Base-by-base conservation (phyloP, 2,329 filamentous ascomycete species). In the Penicillium sp. region DNA sequence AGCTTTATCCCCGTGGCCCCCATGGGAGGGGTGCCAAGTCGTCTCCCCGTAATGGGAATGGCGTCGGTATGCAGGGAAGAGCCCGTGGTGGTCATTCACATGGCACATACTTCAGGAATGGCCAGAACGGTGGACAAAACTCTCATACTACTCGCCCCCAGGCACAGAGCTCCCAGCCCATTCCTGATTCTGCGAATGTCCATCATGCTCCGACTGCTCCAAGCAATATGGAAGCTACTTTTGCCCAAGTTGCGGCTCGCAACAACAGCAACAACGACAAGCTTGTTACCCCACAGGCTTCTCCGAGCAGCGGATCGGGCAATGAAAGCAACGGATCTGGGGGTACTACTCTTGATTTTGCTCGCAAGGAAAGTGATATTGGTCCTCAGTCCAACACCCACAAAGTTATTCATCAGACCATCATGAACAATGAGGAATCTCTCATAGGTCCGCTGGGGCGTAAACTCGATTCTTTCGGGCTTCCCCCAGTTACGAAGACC, bases 31-130 rank as follows among this genome's bases (percentile, higher is more conserved):
- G 33, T 4, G 26, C 28, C 11, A 50, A 51, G 34, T 40, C 46
- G 34, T 40, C 46, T 26, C 52, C 42, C 8, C 52, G 47, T 36
- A 47, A 42, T 42, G 52, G 52, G 3, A 37, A 48, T 42, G 37
- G 11, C 13, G 19, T 26, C 14, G 46, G 40, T n/a, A 46, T 43
- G 6, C 39, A 43, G 5, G 37, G 37, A 42, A 42, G 21, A 42
- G 11, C 9, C 11, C 37, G 37, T 24, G 37, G 37, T 5, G 37
- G 37, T 28, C 39, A 43, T 19, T 14, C 37, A n/a, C 13, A 40
- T 24, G 13, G 21, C 9, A 23, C 9, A 6, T 39, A 21, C n/a
- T 13, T 13, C 37, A 40, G 19, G 21, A 13, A 28, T 10, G 21
- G 23, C 39, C 39, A 43, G 16, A 23, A 23, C n/a, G 18, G 19